Evolutionary conservation across 2,329 filamentous ascomycete species (phyloP).

Genomic region (Fusarium xylarioides): DNA sequence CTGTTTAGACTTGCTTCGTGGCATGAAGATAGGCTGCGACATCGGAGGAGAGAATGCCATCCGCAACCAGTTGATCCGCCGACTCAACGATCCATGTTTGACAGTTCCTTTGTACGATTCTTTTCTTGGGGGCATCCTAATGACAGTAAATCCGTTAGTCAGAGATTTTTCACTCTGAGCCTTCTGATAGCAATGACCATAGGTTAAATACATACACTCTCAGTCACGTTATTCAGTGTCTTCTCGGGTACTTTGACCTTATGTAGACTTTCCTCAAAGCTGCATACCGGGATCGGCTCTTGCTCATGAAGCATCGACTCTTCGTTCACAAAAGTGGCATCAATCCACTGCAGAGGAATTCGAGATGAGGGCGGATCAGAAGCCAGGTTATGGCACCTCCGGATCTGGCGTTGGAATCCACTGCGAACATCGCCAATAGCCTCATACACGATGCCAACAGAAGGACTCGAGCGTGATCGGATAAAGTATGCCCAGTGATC

Average conservation of each 20-base stretch:
- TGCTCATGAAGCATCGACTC: accelerated
- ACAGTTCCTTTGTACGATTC: background rate
- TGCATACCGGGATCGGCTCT: accelerated
- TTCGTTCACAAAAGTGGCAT: accelerated
- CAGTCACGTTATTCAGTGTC: background rate
- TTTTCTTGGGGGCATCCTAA: background rate
- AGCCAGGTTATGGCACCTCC: background rate
- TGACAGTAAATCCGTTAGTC: accelerated
- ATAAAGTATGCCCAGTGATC: constrained; percentile 8
- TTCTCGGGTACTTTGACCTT: background rate
- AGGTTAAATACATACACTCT: background rate
- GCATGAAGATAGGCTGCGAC: background rate
- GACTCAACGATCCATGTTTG: constrained; percentile 21
- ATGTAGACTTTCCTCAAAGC: background rate
- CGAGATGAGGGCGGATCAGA: background rate
- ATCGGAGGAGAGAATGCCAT: background rate
- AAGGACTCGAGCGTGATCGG: accelerated
- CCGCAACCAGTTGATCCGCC: background rate
- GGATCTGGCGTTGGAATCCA: background rate
- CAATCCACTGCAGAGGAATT: background rate
- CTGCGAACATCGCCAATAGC: background rate
- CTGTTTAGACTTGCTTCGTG: background rate
- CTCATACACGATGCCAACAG: background rate
- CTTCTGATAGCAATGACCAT: accelerated
- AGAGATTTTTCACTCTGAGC: accelerated